phyloP scores from a whole-genome alignment of 2,329 filamentous ascomycete genomes.

The Pseudocercospora crystallina region DNA sequence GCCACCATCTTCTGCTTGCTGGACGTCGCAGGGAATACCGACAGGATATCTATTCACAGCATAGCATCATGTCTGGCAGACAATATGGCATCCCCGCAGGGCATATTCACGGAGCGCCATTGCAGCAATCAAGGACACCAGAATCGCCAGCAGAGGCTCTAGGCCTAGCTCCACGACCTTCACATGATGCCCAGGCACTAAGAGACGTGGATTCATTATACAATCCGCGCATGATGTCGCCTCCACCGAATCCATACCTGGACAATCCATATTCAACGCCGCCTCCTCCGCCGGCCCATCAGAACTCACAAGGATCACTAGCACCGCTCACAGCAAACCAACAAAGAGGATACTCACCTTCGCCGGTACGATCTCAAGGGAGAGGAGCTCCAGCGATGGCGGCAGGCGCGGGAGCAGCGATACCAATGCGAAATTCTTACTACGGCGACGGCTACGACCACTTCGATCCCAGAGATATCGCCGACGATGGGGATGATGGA shows the following conservation, averaged over 20 bases:
- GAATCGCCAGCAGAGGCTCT: conserved; percentile 11
- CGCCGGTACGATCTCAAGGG: conserved; percentile 14
- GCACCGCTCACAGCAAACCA: conserved; percentile 26
- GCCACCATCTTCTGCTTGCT: too few species aligned
- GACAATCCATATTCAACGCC: conserved; percentile 14
- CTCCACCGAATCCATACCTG: conserved; percentile 22
- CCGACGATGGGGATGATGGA: conserved; percentile 86
- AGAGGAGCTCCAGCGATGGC: conserved; percentile 11
- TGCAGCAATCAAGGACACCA: conserved; percentile 11
- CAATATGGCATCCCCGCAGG: conserved; percentile 26
- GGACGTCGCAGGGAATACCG: too few species aligned
- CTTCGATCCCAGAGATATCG: conserved; percentile 75
- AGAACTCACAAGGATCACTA: conserved; percentile 28
- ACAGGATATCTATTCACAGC: background rate
- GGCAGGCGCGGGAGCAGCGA: conserved; percentile 10
- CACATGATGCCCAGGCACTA: conserved; percentile 22
- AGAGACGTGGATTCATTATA: conserved; percentile 33
- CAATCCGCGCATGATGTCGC: conserved; percentile 19
- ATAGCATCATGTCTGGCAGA: conserved; percentile 19
- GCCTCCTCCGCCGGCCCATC: conserved; percentile 15
- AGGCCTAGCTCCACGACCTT: conserved; percentile 5
- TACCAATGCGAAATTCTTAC: conserved; percentile 23
- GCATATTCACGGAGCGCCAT: conserved; percentile 13
- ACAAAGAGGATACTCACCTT: conserved; percentile 12
- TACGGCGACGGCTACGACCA: conserved; percentile 30